Conservation (phyloP, 148 eudicot species). For the Rhododendron vialii region DNA sequence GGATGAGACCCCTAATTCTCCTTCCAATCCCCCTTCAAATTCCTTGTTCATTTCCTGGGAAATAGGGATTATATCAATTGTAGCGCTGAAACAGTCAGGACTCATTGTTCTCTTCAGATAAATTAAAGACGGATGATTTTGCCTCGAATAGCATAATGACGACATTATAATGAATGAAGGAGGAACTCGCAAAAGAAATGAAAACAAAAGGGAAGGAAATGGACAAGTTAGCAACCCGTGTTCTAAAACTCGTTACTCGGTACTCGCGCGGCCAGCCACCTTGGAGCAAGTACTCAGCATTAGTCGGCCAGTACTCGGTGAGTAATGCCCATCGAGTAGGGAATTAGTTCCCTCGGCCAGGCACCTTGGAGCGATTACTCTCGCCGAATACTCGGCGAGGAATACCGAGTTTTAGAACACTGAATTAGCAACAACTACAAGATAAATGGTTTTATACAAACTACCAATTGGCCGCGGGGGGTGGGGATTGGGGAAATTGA, state of each 20-base stretch:
- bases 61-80: not conserved
- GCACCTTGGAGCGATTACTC: too few species aligned
- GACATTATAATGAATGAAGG: not conserved
- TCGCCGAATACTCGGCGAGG: too few species aligned
- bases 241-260: too few species aligned
- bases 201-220: not conserved
- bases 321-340: too few species aligned
- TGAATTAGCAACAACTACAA: not conserved
- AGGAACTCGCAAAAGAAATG: not conserved
- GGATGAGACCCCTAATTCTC: conserved; percentile 22
- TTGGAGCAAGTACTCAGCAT: too few species aligned
- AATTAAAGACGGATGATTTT: not conserved
- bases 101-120: not conserved
- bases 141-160: not conserved
- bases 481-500: not conserved
- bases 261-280: too few species aligned
- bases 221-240: not conserved
- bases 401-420: too few species aligned
- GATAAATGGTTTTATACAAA: not conserved
- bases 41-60: conserved; percentile 12
- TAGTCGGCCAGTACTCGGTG: too few species aligned
- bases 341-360: too few species aligned
- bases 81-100: not conserved
- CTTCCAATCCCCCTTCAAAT: conserved; percentile 13
- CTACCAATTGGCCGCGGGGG: not conserved